Evolutionary conservation across 2,329 filamentous ascomycete genomes (phyloP).

Genomic region (Neocucurbitaria cava): DNA sequence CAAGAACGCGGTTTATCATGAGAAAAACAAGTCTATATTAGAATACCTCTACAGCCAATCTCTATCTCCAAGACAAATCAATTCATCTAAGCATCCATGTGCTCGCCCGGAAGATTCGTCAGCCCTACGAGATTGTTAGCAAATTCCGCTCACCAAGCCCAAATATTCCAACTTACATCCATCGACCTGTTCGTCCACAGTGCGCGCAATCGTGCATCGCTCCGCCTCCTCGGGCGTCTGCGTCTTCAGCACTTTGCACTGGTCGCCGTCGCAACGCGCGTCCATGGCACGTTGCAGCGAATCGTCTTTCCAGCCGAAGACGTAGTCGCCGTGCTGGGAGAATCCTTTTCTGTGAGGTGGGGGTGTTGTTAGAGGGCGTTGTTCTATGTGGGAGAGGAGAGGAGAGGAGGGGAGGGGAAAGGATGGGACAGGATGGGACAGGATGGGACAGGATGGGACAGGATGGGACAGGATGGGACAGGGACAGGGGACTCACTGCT

Average conservation of each 20-base stretch:
- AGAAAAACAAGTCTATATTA: too few species aligned
- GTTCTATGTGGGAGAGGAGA: too few species aligned
- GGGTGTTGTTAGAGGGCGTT: too few species aligned
- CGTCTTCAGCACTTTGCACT: slow-evolving; percentile 25
- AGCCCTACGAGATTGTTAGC: slow-evolving; percentile 6
- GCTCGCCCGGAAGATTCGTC: slow-evolving; percentile 1
- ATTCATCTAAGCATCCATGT: too few species aligned
- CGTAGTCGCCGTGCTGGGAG: slow-evolving; percentile 38
- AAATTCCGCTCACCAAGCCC: neutral
- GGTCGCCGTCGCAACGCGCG: slow-evolving; percentile 30
- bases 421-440: too few species aligned
- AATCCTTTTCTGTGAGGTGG: slow-evolving; percentile 32
- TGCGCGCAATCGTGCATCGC: slow-evolving; percentile 30
- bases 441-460: too few species aligned
- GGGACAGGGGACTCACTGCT: slow-evolving; percentile 23
- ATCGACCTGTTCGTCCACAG: slow-evolving; percentile 33
- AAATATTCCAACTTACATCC: slow-evolving; percentile 28
- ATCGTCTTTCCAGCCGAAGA: slow-evolving; percentile 42
- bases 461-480: too few species aligned
- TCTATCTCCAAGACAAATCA: neutral
- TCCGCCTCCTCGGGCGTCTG: slow-evolving; percentile 33
- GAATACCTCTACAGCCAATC: too few species aligned
- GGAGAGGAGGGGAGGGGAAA: too few species aligned
- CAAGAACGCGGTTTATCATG: too few species aligned
- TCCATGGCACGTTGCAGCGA: slow-evolving; percentile 39